phyloP scores from a whole-genome alignment of 202 grass and related monocot species.

The Hordeum pubiflorum region DNA sequence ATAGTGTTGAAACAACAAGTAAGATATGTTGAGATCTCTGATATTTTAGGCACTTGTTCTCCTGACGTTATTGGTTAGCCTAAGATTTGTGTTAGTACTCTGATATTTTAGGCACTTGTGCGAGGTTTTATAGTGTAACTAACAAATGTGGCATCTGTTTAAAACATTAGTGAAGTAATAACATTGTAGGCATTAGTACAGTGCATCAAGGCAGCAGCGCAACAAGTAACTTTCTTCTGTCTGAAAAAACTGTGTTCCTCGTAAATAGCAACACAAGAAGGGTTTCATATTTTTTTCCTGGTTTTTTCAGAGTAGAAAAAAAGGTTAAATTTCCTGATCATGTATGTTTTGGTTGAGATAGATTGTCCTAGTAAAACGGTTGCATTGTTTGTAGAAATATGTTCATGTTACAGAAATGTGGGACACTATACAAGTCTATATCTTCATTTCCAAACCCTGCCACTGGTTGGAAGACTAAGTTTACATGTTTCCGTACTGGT shows the following conservation, averaged over 20 bases:
- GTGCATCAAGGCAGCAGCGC: neutral
- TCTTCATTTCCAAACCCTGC: neutral
- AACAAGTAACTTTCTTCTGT: neutral
- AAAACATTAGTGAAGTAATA: neutral
- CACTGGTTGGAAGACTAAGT: neutral
- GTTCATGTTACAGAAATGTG: constrained; percentile 6
- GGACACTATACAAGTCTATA: neutral
- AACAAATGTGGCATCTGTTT: constrained; percentile 14
- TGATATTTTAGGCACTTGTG: too few relatives aligned
- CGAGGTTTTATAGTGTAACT: neutral
- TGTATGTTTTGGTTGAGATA: neutral
- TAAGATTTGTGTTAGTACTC: neutral
- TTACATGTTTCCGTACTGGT: neutral
- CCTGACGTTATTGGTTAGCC: neutral
- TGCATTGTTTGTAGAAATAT: constrained; percentile 10
- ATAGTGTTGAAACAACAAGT: constrained; percentile 74
- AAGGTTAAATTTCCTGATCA: neutral
- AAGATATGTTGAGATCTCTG: constrained; percentile 31
- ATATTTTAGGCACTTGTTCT: neutral
- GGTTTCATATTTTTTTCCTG: neutral
- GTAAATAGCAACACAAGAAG: neutral
- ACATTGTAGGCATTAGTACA: neutral
- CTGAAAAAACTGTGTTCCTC: neutral
- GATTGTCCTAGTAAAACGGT: neutral
- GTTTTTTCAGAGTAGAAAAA: neutral